Evolutionary conservation across 495 filamentous ascomycete genomes (phyloP), one percentile per base, ranked within the genome.

Genomic region (Trichoderma virens): DNA sequence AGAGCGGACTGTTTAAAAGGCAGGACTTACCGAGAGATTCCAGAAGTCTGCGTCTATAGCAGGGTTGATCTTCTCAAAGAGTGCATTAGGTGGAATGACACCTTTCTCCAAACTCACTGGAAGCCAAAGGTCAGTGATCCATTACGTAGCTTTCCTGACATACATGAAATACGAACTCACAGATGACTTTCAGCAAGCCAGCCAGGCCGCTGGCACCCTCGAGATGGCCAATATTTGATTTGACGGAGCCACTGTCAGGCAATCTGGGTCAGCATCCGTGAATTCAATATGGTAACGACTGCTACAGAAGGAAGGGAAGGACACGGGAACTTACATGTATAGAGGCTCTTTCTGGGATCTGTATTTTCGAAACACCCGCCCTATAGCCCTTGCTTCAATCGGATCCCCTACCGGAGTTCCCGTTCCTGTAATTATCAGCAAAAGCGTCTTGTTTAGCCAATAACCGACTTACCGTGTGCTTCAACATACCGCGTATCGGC

Each of bases 341-440:
- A 83, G 68, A 0, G 77, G 75, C 0, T 76, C 67, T 14, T 71
- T 45, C 4, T 59, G 14, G 3, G 68, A 67, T 28, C 70, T 62
- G 27, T 65, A 70, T 3, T 51, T 59, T n/a, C 71, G 69, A 60
- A 79, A 76, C 8, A 70, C 75, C 30, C 64, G 69, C 20, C 69
- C 73, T 20, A 85, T 80, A 1, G 85, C 83, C 14, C 71, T 71
- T 14, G 77, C 69, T 65, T 88, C 85, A 1, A 80, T 72, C 0
- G 82, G 82, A 65, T 88, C 86, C 5, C 84, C 85, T 1, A 77
- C 75, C 4, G 69, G 72, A 2, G 84, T 88, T 6, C 84, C 85
- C 0, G 82, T 85, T 18, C 80, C 77, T 71, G 47, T 28, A 28
- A 11, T 27, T 25, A 20, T 56, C 23, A 56, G 23, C 20, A 56